Evolutionary conservation across 495 filamentous ascomycete genomes (phyloP), one percentile per base, ranked within the genome.

Genomic region (Parachaetomium inaequale): DNA sequence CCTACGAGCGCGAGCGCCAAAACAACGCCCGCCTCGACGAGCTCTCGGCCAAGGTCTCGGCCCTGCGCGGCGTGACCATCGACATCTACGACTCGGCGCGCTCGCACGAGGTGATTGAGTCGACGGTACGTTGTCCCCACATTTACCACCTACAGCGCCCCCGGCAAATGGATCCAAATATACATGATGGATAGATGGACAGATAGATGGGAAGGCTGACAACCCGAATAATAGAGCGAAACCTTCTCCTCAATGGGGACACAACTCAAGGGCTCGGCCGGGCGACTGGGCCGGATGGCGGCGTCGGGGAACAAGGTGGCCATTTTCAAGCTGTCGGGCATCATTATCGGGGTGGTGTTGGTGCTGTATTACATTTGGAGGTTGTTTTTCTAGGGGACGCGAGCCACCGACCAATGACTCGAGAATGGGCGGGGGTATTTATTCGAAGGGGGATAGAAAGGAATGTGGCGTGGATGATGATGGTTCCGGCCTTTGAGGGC

Each of bases 41-140:
- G 68, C 88, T 98, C 25, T 87, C 90, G 17, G 81, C 83, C 28
- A 98, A 98, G 75, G 91, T 97, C 32, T 90, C 90, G 47, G 91
- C 92, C 36, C 83, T 98, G 55, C 92, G 93, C 69, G 87, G 87
- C 66, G 92, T 98, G n/a, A 98, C 94, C n/a, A 86, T 97, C 47
- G 91, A 98, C 77, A 98, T 98, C 72, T 96, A 97, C 78, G 92
- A 97, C 77, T 89, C 92, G 71, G 94, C 94, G 42, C 83, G 90
- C 42, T 84, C 88, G 68, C 93, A 96, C 69, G 84, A 88, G 55
- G 82, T 94, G 29, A 89, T 98, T 61, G 92, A 98, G 73, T 82
- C 84, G 67, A 91, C 90, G 46, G 92, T 96, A 84, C 19, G 85
- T 76, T 55, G 56, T 26, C 42, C 38, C 50, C 17, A 2, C 29